These are phyloP conservation scores for Westerdykella aurantiaca DNA, from an alignment of 2,329 filamentous ascomycete genomes.

Conservation along the genomic window DNA sequence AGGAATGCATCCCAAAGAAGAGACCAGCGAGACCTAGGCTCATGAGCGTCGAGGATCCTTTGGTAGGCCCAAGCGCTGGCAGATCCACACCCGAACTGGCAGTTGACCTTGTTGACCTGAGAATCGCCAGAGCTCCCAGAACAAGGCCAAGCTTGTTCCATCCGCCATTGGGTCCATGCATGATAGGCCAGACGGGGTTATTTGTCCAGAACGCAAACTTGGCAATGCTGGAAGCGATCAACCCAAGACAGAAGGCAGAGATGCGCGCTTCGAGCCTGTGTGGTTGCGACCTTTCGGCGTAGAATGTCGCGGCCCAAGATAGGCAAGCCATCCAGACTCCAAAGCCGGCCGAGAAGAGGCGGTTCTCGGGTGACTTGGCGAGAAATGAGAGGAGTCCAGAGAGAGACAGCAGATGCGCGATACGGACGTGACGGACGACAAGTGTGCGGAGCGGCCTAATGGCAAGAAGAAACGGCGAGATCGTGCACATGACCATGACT, in stretches of 20 bases:
- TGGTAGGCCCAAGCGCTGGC: slow-evolving; percentile 51
- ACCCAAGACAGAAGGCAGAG: slow-evolving; percentile 71
- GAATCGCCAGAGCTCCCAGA: slow-evolving; percentile 67
- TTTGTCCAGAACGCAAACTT: slow-evolving; percentile 94
- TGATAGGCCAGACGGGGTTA: slow-evolving; percentile 94
- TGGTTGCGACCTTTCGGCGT: slow-evolving; percentile 68
- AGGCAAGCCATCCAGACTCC: slow-evolving; percentile 75
- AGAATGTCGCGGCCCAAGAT: slow-evolving; percentile 77
- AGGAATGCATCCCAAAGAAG: slow-evolving; percentile 83
- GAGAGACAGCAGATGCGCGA: slow-evolving; percentile 71
- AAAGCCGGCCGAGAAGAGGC: slow-evolving; percentile 76
- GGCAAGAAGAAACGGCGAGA: slow-evolving; percentile 73
- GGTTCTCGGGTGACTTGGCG: slow-evolving; percentile 63
- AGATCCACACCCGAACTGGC: slow-evolving; percentile 44
- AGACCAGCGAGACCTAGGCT: slow-evolving; percentile 75
- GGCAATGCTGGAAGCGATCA: slow-evolving; percentile 77
- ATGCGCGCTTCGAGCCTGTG: slow-evolving; percentile 75
- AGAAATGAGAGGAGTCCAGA: slow-evolving; percentile 74
- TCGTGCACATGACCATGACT: slow-evolving; percentile 74
- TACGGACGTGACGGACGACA: slow-evolving; percentile 61
- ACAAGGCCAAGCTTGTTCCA: slow-evolving; percentile 81
- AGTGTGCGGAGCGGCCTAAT: slow-evolving; percentile 63
- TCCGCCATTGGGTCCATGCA: slow-evolving; percentile 84
- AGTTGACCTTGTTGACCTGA: slow-evolving; percentile 66
- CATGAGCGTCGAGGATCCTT: slow-evolving; percentile 64